Percentiles rank a stretch among this genome's conserved stretches.
These are phyloP conservation scores for Bacterosira constricta DNA, from an alignment of 108 stramenopile species.

Conservation along the genomic window DNA sequence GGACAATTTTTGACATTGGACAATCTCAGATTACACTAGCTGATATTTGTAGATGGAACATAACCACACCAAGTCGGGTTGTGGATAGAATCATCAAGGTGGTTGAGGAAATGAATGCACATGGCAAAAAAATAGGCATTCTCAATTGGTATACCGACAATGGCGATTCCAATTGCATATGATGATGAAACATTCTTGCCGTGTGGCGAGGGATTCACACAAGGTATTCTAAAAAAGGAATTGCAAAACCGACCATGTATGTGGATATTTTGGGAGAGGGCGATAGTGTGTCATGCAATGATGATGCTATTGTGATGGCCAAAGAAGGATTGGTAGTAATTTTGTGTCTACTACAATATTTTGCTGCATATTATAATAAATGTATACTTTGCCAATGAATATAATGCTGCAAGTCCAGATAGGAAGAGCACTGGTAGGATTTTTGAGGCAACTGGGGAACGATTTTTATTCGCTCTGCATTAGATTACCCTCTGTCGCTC, in stretches of 20 bases:
- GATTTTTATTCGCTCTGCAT: too few relatives aligned
- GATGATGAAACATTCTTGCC: background rate
- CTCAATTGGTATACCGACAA: constrained; percentile 20
- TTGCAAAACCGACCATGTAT: constrained; percentile 8
- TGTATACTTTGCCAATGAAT: too few relatives aligned
- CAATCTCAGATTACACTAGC: constrained; percentile 32
- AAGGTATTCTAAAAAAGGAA: constrained; percentile 6
- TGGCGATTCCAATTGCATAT: constrained; percentile 26
- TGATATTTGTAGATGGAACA: constrained; percentile 20
- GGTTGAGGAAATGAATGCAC: constrained; percentile 17
- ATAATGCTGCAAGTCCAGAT: too few relatives aligned
- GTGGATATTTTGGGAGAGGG: constrained; percentile 12
- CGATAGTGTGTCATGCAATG: too few relatives aligned
- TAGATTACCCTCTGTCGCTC: too few relatives aligned
- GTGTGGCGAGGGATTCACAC: constrained; percentile 12
- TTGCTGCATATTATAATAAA: too few relatives aligned
- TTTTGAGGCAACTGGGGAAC: too few relatives aligned
- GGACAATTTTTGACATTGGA: constrained; percentile 28
- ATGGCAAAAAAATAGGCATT: too few relatives aligned
- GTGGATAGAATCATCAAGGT: constrained; percentile 24
- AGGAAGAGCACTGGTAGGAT: too few relatives aligned
- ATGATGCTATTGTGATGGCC: too few relatives aligned
- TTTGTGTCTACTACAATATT: too few relatives aligned
- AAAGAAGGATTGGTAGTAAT: too few relatives aligned
- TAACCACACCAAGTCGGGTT: constrained; percentile 29